Evolutionary conservation across 768 basidiomycete genomes (phyloP), one percentile per base, ranked within the genome.

Genomic region (Termitomyces titanicus): DNA sequence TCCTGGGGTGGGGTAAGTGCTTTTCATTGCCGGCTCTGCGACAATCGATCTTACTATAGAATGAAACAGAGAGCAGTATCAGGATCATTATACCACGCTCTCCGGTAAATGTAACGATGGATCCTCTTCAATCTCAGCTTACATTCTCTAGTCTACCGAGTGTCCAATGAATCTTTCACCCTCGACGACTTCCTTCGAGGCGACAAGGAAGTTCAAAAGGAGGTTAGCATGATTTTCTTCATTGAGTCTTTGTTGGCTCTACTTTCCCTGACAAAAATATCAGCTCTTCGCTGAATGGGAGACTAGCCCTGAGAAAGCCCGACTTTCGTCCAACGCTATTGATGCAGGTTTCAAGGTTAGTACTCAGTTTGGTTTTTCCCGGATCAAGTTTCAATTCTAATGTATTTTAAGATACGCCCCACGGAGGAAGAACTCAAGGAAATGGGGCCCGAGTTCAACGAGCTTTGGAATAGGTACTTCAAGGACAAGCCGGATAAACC

Each of bases 401-500:
- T 4, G 17, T 9, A 24, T 18, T 9, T 35, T 11, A 56, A 85
- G 84, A 86, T 88, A 61, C 85, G 86, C 31, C 86, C 85, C 1
- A 83, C 83, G 1, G 81, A 81, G 64, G 81, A 76, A 60, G 86
- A 88, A 65, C 72, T 87, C 56, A 87, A 86, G 66, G 84, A 86
- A 68, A 86, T 87, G 85, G 86, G 86, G n/a, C 85, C 84, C 15
- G 86, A 88, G 63, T 88, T 87, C 71, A 84, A 85, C 62, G 73
- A 75, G 58, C 78, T 87, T 46, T 87, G 81, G 82, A 70, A 88
- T 65, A 76, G 37, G 27, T 88, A 89, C 72, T 88, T 89, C 80
- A 86, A 84, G 75, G 83, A 88, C 74, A 88, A 86, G 74, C 86
- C 85, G 51, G 86, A 87, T 75, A 88, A 88, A 74, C 86, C 86